phyloP scores from a whole-genome alignment of 805 yeast genomes.

The Suhomyces emberorum region DNA sequence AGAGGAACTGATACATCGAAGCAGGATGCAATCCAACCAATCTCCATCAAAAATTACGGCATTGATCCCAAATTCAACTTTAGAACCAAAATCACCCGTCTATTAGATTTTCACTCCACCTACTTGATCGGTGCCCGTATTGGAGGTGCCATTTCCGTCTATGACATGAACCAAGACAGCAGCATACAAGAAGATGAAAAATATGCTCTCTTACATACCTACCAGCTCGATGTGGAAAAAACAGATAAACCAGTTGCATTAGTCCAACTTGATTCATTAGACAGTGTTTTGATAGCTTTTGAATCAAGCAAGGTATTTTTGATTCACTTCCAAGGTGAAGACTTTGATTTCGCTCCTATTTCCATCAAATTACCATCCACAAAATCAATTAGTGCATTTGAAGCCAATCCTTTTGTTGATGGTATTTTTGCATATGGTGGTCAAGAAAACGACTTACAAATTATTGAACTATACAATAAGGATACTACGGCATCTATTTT shows the following conservation, averaged over 20 bases:
- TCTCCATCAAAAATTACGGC: conserved; percentile 44
- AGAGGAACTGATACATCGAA: conserved; percentile 79
- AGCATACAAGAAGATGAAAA: conserved; percentile 31
- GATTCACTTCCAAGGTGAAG: conserved; percentile 28
- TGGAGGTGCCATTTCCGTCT: conserved; percentile 42
- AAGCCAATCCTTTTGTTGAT: conserved; percentile 43
- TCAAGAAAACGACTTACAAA: conserved; percentile 67
- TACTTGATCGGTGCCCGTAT: conserved; percentile 41
- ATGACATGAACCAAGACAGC: conserved; percentile 24
- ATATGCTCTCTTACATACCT: conserved; percentile 33
- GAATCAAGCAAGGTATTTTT: conserved; percentile 43
- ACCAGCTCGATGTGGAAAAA: conserved; percentile 19
- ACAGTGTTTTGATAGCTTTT: conserved; percentile 43
- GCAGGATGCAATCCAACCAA: conserved; percentile 64
- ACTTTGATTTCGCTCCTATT: conserved; percentile 31
- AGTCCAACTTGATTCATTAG: conserved; percentile 23
- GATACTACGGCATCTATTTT: conserved; percentile 16
- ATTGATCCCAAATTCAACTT: conserved; percentile 12
- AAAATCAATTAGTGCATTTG: conserved; percentile 49
- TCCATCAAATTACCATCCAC: conserved; percentile 29
- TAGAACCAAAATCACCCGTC: conserved; percentile 31
- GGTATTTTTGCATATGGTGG: conserved; percentile 81
- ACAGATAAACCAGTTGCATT: conserved; percentile 34
- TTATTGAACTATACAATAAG: conserved; percentile 36
- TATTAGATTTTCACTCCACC: conserved; percentile 27